These are phyloP conservation scores for Petasospora fabianii DNA, from an alignment of 1,139 yeast species.

Conservation along the genomic window DNA sequence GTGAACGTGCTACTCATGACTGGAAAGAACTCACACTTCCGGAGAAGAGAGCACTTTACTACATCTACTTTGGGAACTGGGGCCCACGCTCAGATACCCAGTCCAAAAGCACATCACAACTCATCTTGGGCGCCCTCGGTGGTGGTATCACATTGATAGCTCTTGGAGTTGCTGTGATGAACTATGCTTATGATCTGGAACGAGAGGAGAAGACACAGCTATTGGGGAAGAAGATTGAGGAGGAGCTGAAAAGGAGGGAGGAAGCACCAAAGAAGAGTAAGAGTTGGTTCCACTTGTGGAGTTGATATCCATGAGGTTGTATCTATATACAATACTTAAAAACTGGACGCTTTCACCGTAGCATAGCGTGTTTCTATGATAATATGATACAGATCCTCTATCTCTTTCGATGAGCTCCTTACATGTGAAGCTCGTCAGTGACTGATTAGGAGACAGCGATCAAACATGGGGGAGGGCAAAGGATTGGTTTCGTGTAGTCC, in stretches of 20 bases:
- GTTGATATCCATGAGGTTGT: too few species aligned
- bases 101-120: constrained; percentile 9
- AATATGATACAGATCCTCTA: too few species aligned
- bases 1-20: constrained; percentile 53
- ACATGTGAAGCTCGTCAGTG: too few species aligned
- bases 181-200: constrained; percentile 22
- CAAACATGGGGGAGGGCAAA: too few species aligned
- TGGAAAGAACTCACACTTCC: constrained; percentile 76
- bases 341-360: too few species aligned
- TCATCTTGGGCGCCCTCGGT: constrained; percentile 17
- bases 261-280: neutral
- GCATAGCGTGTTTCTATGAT: too few species aligned
- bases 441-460: too few species aligned
- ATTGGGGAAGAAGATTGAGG: constrained; percentile 5
- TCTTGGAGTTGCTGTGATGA: constrained; percentile 18
- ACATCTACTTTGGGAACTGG: constrained; percentile 89
- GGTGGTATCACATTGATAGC: constrained; percentile 19
- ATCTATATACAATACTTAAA: too few species aligned
- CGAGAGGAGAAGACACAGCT: constrained; percentile 15
- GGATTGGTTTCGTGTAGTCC: too few species aligned
- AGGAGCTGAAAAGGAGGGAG: constrained; percentile 7
- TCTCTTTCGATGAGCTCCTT: too few species aligned
- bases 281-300: constrained; percentile 9
- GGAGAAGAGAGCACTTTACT: constrained; percentile 88
- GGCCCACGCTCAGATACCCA: constrained; percentile 60